Evolutionary conservation across 2,329 filamentous ascomycete species (phyloP), one percentile per base, ranked within the genome.

Genomic region (Aspergillus quadricinctus): DNA sequence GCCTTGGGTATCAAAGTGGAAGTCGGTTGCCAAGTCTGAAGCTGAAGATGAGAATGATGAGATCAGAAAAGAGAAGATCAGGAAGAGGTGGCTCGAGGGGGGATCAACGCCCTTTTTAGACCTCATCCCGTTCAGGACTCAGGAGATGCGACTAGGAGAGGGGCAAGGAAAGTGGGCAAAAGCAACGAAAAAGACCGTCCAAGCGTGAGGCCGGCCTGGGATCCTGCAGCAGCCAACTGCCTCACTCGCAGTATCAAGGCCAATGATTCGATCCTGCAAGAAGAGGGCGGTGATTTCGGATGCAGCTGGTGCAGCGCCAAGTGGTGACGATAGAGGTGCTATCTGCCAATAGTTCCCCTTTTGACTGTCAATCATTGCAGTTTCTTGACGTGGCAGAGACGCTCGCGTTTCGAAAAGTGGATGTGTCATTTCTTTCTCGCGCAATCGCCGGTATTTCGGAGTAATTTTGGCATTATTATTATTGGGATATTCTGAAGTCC

Each of bases 81-180:
- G 10, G n/a, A 43, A 21, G 8, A 21, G 19, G 11, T 4, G 49
- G 35, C 28, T 27, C 35, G 46, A 27, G 51, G 57, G 62, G 61
- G 57, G 64, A 62, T 59, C 58, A 57, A 54, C 58, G 55, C 56
- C 53, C 52, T 68, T 67, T 68, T 67, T 62, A 60, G 31, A 37
- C 31, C 31, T 37, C 21, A 3, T 23, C 21, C 19, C 6, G 11
- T 25, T 23, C 43, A 27, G 43, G 21, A 23, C 11, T 27, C 21
- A 46, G 43, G 43, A 46, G 43, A 27, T 25, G 49, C 23, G 49
- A 49, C 43, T 46, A 40, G 40, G 43, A 50, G 57, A 58, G 54
- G 49, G 56, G 56, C 48, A 40, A 43, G 46, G 46, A 48, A 31
- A 49, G 55, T 45, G 57, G 52, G 53, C 49, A 58, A 55, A 52